phyloP scores from a whole-genome alignment of 306 rosid species.

The Cicer chorassanicum region DNA sequence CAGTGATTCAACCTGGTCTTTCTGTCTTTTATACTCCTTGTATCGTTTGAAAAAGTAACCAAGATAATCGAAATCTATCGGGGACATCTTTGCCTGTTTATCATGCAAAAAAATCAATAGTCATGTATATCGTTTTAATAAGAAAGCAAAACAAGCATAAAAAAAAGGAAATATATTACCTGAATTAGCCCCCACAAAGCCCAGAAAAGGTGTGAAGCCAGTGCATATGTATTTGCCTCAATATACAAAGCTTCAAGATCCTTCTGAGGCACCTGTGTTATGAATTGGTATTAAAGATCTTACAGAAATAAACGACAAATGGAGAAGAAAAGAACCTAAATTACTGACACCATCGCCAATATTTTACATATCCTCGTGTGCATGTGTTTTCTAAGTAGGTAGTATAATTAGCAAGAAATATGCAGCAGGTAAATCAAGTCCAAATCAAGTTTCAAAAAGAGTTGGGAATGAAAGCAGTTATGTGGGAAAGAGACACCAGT shows the following conservation, averaged over 20 bases:
- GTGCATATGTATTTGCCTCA: constrained; percentile 72
- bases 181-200: constrained; percentile 96
- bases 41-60: constrained; percentile 83
- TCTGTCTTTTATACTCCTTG: constrained; percentile 72
- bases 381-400: constrained; percentile 17
- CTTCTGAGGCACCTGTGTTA: constrained; percentile 62
- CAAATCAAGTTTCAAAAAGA: background rate
- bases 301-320: background rate
- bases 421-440: constrained; percentile 5
- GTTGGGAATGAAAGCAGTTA: background rate
- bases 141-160: constrained; percentile 26
- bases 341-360: background rate
- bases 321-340: background rate
- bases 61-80: constrained; percentile 78
- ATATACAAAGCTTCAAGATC: constrained; percentile 76
- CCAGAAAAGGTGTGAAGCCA: constrained; percentile 87
- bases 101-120: constrained; percentile 20
- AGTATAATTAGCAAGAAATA: background rate
- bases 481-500: constrained; percentile 1
- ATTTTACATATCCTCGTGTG: background rate
- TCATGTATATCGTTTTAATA: background rate
- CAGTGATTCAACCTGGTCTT: constrained; percentile 52
- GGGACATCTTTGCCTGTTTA: constrained; percentile 77
- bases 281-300: background rate
- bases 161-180: constrained; percentile 57